Evolutionary conservation across 1,284 basidiomycete species (phyloP).

Genomic region (Tilletia setariae): DNA sequence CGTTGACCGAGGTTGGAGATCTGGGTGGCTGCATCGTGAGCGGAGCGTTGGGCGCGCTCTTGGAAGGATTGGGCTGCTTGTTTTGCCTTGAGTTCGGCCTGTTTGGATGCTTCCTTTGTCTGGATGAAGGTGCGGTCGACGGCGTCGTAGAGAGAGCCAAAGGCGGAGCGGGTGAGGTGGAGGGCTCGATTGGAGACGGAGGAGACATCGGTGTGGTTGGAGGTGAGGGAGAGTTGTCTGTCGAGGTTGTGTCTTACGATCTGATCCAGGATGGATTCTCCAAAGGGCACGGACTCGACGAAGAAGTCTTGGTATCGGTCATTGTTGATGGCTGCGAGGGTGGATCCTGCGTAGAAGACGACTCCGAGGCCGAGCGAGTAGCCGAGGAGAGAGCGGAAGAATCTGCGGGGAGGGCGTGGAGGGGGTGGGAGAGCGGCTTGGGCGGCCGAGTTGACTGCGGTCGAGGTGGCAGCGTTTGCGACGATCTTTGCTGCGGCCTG

Average conservation of each 20-base stretch:
- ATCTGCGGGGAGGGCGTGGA: conserved; percentile 21
- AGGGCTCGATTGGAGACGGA: conserved; percentile 18
- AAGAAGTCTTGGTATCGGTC: conserved; percentile 67
- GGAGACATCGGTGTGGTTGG: conserved; percentile 21
- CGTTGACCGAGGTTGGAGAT: conserved; percentile 21
- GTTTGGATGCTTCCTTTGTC: conserved; percentile 34
- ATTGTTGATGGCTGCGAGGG: conserved; percentile 41
- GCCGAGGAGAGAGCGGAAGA: conserved; percentile 31
- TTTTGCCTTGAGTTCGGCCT: conserved; percentile 24
- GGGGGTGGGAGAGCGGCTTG: background rate
- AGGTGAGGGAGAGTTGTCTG: conserved; percentile 32
- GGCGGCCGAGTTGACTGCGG: no score
- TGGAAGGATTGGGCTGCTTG: conserved; percentile 32
- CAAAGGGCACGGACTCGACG: conserved; percentile 71
- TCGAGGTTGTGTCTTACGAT: conserved; percentile 44
- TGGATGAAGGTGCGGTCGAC: conserved; percentile 25
- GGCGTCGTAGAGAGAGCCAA: conserved; percentile 10
- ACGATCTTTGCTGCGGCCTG: conserved; percentile 38
- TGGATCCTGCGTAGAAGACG: conserved; percentile 49
- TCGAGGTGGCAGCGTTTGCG: no score
- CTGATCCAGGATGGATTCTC: conserved; percentile 68
- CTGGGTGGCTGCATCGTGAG: conserved; percentile 48
- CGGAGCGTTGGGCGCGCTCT: conserved; percentile 31
- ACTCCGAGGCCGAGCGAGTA: conserved; percentile 34
- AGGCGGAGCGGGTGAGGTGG: background rate